Evolutionary conservation across 768 basidiomycete genomes (phyloP).

Genomic region (Leucocoprinus leucothites): DNA sequence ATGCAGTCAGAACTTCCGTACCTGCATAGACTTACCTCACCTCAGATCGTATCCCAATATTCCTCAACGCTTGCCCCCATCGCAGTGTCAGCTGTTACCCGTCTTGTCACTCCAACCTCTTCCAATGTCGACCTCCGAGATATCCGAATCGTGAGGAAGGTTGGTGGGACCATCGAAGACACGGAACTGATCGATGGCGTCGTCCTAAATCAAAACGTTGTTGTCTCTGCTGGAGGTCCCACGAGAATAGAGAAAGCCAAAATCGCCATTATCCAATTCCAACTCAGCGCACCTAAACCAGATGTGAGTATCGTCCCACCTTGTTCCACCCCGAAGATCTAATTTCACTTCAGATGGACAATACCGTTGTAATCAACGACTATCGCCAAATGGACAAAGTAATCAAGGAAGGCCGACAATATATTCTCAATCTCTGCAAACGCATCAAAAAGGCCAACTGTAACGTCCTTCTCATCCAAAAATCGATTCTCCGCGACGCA

Average conservation of each 20-base stretch:
- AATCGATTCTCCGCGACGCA: conserved; percentile 98
- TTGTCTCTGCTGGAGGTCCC: conserved; percentile 87
- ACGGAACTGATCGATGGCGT: conserved; percentile 96
- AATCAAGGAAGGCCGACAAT: conserved; percentile 97
- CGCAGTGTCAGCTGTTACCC: conserved; percentile 93
- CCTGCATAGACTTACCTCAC: neutral
- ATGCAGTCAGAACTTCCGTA: conserved; percentile 9
- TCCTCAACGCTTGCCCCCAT: conserved; percentile 98
- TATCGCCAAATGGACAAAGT: conserved; percentile 99
- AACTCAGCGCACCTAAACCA: conserved; percentile 95
- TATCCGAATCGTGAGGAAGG: conserved; percentile 95
- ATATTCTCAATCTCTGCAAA: conserved; percentile 96
- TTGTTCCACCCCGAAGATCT: conserved; percentile 12
- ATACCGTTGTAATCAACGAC: conserved; percentile 98
- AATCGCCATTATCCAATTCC: conserved; percentile 98
- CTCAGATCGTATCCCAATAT: conserved; percentile 97
- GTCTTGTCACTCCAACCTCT: conserved; percentile 83
- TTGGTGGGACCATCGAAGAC: conserved; percentile 98
- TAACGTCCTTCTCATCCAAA: conserved; percentile 98
- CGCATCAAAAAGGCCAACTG: conserved; percentile 99
- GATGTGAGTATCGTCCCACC: conserved; percentile 59
- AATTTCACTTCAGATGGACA: conserved; percentile 79
- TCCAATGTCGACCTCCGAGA: conserved; percentile 96
- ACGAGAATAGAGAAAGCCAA: conserved; percentile 97
- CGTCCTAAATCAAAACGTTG: conserved; percentile 95